phyloP scores from a whole-genome alignment of 2,329 filamentous ascomycete species.

The Paecilomyces sp. region DNA sequence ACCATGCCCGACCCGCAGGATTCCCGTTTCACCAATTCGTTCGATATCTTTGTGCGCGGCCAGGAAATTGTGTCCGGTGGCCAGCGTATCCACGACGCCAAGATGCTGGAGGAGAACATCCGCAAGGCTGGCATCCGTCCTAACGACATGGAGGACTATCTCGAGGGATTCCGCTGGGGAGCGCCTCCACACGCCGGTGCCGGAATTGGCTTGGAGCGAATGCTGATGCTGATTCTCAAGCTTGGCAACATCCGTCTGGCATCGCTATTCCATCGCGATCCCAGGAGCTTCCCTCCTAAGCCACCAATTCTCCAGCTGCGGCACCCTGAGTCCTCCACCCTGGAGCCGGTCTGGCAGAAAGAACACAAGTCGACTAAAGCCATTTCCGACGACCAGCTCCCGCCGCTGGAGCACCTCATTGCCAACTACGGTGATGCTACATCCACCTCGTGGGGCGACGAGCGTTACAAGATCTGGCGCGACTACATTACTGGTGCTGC shows the following conservation, averaged over 20 bases:
- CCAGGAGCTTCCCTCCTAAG: conserved; percentile 71
- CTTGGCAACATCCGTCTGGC: conserved; percentile 85
- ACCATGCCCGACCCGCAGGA: conserved; percentile 76
- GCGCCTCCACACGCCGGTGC: conserved; percentile 85
- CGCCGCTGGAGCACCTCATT: conserved; percentile 77
- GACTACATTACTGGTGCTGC: conserved; percentile 73
- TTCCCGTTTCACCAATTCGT: conserved; percentile 73
- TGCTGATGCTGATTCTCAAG: conserved; percentile 78
- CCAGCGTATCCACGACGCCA: conserved; percentile 81
- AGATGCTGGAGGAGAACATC: conserved; percentile 71
- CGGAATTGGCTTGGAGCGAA: conserved; percentile 81
- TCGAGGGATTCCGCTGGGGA: conserved; percentile 80
- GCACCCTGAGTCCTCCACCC: conserved; percentile 80
- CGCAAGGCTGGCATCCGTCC: conserved; percentile 66
- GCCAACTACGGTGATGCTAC: conserved; percentile 93
- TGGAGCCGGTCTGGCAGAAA: conserved; percentile 57
- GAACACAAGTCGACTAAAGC: conserved; percentile 31
- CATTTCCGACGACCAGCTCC: conserved; percentile 48
- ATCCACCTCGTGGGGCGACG: conserved; percentile 89
- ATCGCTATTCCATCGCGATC: conserved; percentile 80
- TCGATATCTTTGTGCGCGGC: conserved; percentile 88
- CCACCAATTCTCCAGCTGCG: conserved; percentile 59
- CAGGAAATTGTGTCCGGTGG: conserved; percentile 91
- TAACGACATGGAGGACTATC: conserved; percentile 81
- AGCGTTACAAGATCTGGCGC: conserved; percentile 81